Evolutionary conservation across 2,329 filamentous ascomycete genomes (phyloP), one percentile per base, ranked within the genome.

Genomic region (Pochonia chlamydosporia): DNA sequence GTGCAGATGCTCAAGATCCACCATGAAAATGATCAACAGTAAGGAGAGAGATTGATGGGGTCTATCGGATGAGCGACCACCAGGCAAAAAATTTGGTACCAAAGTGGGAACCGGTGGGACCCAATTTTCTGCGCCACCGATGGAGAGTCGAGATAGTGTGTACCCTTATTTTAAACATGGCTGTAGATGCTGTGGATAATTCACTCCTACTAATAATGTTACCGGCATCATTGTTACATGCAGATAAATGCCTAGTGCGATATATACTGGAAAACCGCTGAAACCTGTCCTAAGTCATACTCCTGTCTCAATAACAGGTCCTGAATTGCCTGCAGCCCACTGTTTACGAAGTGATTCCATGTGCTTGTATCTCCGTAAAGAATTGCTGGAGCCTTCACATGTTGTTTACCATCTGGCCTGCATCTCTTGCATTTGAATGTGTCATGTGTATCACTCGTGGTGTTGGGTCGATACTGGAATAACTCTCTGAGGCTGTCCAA

Each of bases 391-490:
- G 92, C 89, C 65, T 96, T 97, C 61, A 96, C 80, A 53, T 79
- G 81, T 67, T 99, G 93, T 51, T 78, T 85, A 1, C 92, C 92
- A 58, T 95, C 89, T 1, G 88, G 84, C 59, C 86, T 87, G 66
- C 93, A 99, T 35, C 93, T 77, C 72, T 96, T 96, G 67, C 93
- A 99, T 71, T 96, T 97, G 77, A 99, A 97, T 0, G 92, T 97
- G 61, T 97, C 93, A 64, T 99, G 93, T 0, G 93, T 99, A 61
- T 99, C 95, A 58, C 89, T 95, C 14, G 75, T 84, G 1, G 93
- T 99, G 40, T 84, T 81, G 0, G 83, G 78, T 44, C 89, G 84
- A 68, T 95, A 97, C 68, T 96, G 89, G 73, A 99, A 99, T 24
- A 99, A 74, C 66, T 99, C 93, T 28, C 92, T 80, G 41, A 99